Percentiles rank a stretch among this genome's conserved stretches.
Evolutionary conservation across 2,329 filamentous ascomycete genomes (phyloP).

Genomic region (Claviceps sp.): DNA sequence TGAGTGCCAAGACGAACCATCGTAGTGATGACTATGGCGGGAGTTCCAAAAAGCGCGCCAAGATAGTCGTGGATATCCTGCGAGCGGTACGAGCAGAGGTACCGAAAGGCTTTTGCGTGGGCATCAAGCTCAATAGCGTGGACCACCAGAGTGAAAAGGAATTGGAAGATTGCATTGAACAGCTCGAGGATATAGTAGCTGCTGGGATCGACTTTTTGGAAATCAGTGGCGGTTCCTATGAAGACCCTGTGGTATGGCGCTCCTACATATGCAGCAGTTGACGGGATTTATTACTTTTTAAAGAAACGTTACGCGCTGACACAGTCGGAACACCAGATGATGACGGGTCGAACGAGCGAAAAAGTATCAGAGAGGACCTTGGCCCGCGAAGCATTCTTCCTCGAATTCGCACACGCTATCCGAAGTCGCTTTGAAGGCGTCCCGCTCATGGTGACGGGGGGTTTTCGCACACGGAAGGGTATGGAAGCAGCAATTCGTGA

Average conservation of each 20-base stretch:
- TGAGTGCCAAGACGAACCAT: slow-evolving; percentile 34
- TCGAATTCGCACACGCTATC: slow-evolving; percentile 46
- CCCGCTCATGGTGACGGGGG: slow-evolving; percentile 46
- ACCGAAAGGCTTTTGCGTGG: slow-evolving; percentile 31
- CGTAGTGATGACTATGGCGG: slow-evolving; percentile 45
- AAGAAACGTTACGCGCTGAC: background rate
- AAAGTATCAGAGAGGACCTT: slow-evolving; percentile 21
- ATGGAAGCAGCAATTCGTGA: slow-evolving; percentile 26
- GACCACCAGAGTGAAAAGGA: slow-evolving; percentile 36
- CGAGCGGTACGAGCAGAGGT: slow-evolving; percentile 26
- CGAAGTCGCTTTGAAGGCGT: slow-evolving; percentile 29
- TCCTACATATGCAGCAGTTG: background rate
- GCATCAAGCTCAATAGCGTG: slow-evolving; percentile 42
- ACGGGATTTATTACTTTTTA: background rate
- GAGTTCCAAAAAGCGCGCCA: slow-evolving; percentile 30
- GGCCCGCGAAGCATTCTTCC: slow-evolving; percentile 53
- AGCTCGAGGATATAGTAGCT: slow-evolving; percentile 35
- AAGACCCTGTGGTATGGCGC: slow-evolving; percentile 31
- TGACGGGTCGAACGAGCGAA: background rate
- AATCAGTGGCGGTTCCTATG: slow-evolving; percentile 49
- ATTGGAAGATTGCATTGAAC: slow-evolving; percentile 41
- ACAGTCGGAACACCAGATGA: background rate
- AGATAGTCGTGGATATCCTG: slow-evolving; percentile 38
- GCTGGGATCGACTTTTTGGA: slow-evolving; percentile 53
- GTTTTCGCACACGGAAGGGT: slow-evolving; percentile 37